Base-by-base conservation (phyloP, 192 early-diverging fungal genomes). In the Spizellomyces punctatus region DNA sequence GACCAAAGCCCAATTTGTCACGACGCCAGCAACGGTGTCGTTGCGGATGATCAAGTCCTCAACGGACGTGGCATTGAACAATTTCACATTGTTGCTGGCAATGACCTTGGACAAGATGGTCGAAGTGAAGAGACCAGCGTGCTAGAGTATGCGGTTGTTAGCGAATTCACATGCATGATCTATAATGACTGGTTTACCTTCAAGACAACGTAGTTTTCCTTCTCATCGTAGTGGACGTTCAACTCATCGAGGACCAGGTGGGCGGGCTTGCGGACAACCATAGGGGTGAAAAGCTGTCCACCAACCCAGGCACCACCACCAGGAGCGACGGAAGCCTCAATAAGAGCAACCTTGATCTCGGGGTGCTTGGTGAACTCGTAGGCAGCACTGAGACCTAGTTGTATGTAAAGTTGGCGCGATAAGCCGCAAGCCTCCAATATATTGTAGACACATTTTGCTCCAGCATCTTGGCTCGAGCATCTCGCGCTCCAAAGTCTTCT, bases 1-100 rank as follows among this genome's bases (percentile, higher is more conserved):
- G 22, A 91, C 90, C 54, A 91, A 71, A 56, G 90, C 85, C 90
- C 90, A 91, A 84, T 91, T 91, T 66, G 90, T 90, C 58, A 89
- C 90, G 12, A 89, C 87, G 77, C 90, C 90, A 44, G 82, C 72
- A 50, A 89, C 77, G 19, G 64, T 9, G 69, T 76, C 76, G 54
- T 72, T 49, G 46, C 82, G 77, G 71, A 91, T 87, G 48, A 91
- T 87, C 63, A 91, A 74, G 68, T 91, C 90, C 71, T 91, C 90
- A 46, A 85, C 87, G 36, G 88, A 88, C 42, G 89, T 89, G 43
- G 90, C 90, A 78, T 91, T 91, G 82, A 91, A 91, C 63, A 91
- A 78, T 76, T 84, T 87, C 75, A 91, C 90, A 70, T 89, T 89
- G 63, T 83, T 78, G 45, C 78, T 76, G 60, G 80, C 74, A 19